Evolutionary conservation across 495 filamentous ascomycete genomes (phyloP), one percentile per base, ranked within the genome.

Genomic region (Lasiosphaeriaceae sp.): DNA sequence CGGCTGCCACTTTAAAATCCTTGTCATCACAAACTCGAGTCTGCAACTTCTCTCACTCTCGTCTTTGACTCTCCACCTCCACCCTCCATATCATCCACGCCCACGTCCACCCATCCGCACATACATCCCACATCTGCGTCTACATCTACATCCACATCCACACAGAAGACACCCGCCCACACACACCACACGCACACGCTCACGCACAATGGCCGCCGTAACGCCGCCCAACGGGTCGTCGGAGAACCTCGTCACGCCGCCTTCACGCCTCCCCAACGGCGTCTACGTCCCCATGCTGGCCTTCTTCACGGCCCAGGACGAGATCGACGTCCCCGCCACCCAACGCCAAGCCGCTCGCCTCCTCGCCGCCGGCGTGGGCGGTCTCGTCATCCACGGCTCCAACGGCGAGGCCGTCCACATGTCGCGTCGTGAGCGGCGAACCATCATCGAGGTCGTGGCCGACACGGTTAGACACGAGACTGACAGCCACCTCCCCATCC

Each of bases 391-490:
- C 8, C 89, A 92, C 70, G 90, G 90, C 24, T 92, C 88, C 70
- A 96, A 95, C 68, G 92, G 92, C 65, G 92, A 94, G 73, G 89
- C 89, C 2, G 88, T 92, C 3, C 90, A 93, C 64, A 76, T 93
- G 22, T 85, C 86, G 47, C 84, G 84, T 34, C 72, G 80, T 17
- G 89, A 93, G 67, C 83, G 89, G 47, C 82, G 80, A 46, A 70
- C 80, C 54, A 81, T 95, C 56, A 94, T 89, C 22, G 74, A 80
- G 49, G 79, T 84, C 17, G 96, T 92, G 1, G 88, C 89, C 22
- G 80, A 81, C 50, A 86, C 89, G 47, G 80, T 95, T 34, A 66
- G 72, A 37, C 82, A 90, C 71, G 80, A 82, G 41, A 77, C 84
- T 31, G 88, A 90, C 20, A 88, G 81, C 69, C 71, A 83, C 56